These are phyloP conservation scores for Chrysosporium keratinophilum DNA, from an alignment of 2,329 filamentous ascomycete species.

Conservation along the genomic window DNA sequence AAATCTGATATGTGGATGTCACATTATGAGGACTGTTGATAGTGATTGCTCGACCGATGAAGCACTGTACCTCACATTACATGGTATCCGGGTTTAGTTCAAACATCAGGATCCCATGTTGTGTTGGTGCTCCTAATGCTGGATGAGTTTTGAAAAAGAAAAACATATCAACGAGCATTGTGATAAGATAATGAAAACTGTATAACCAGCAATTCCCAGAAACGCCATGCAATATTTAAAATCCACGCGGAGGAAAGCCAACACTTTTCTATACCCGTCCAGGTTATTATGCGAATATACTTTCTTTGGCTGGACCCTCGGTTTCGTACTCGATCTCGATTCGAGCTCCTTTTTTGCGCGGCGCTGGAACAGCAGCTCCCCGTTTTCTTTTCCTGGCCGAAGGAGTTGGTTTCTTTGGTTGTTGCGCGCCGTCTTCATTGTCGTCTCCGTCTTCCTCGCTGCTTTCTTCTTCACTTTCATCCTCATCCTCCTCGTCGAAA, in stretches of 20 bases:
- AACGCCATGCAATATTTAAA: neutral
- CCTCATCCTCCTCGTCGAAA: constrained; percentile 43
- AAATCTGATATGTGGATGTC: no score
- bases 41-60: no score
- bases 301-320: constrained; percentile 50
- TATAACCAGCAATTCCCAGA: neutral
- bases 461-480: constrained; percentile 51
- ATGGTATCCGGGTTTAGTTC: no score
- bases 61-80: no score
- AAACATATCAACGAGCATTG: no score
- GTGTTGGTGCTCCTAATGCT: no score
- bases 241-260: neutral
- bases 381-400: constrained; percentile 48
- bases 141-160: no score
- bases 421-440: constrained; percentile 44
- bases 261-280: constrained; percentile 4
- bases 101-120: no score
- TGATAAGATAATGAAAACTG: no score
- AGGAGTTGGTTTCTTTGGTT: constrained; percentile 31
- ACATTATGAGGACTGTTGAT: no score
- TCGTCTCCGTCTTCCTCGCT: constrained; percentile 47
- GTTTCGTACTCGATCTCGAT: constrained; percentile 73
- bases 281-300: constrained; percentile 31
- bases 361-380: constrained; percentile 42
- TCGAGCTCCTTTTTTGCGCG: constrained; percentile 52